Conservation (phyloP, 805 yeast species). For the Barnettozyma sucrosica region DNA sequence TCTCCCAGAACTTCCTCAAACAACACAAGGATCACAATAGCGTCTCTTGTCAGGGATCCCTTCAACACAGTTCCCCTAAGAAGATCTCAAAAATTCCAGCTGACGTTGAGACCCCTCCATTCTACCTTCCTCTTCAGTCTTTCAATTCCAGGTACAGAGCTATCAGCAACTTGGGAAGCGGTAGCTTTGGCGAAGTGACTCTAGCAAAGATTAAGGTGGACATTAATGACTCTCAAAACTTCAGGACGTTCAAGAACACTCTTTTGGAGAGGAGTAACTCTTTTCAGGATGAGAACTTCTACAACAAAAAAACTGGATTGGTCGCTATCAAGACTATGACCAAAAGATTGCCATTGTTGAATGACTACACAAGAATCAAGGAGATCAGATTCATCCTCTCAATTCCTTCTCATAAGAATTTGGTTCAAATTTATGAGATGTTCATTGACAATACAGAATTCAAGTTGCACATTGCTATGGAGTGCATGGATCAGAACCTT, state of each 20-base stretch:
- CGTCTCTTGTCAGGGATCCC: not conserved
- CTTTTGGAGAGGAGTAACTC: constrained; percentile 36
- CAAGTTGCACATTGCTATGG: constrained; percentile 81
- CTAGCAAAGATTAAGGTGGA: constrained; percentile 46
- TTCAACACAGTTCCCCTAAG: not conserved
- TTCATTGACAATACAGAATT: constrained; percentile 60
- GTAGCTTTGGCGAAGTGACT: constrained; percentile 69
- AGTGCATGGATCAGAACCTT: constrained; percentile 76
- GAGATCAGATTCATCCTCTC: constrained; percentile 63
- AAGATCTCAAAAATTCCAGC: constrained; percentile 25
- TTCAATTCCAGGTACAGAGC: constrained; percentile 40
- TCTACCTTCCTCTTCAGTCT: constrained; percentile 38
- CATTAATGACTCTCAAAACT: constrained; percentile 15
- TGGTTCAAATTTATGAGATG: constrained; percentile 73
- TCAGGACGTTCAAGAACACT: constrained; percentile 31
- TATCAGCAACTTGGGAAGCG: constrained; percentile 57
- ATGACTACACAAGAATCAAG: constrained; percentile 52
- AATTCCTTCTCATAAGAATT: constrained; percentile 63
- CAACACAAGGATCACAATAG: not conserved
- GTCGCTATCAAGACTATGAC: constrained; percentile 86
- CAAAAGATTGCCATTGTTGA: constrained; percentile 43
- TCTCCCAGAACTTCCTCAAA: not conserved
- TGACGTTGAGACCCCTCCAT: constrained; percentile 36
- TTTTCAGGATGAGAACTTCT: constrained; percentile 27
- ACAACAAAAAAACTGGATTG: constrained; percentile 30